phyloP scores from a whole-genome alignment of 768 basidiomycete species.

The Galerina marginata region DNA sequence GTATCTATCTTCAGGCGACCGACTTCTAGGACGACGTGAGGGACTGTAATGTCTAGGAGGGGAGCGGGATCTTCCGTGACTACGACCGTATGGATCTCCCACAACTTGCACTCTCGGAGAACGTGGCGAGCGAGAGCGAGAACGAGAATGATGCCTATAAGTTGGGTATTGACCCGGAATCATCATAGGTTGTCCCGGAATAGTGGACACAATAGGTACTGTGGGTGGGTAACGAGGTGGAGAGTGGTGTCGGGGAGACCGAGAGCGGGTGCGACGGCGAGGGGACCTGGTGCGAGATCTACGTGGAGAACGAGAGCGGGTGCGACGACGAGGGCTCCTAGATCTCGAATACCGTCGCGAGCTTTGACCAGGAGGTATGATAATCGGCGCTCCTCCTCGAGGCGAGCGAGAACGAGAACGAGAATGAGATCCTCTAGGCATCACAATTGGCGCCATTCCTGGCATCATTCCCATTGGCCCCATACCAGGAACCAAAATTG shows the following conservation, averaged over 20 bases:
- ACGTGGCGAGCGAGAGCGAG: conserved; percentile 20
- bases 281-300: conserved; percentile 19
- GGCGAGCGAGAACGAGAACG: conserved; percentile 26
- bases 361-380: conserved; percentile 4
- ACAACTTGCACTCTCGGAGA: conserved; percentile 20
- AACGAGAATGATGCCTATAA: conserved; percentile 18
- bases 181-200: conserved; percentile 16
- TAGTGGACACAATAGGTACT: background rate
- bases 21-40: conserved; percentile 10
- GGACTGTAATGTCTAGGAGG: conserved; percentile 16
- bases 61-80: conserved; percentile 11
- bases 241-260: conserved; percentile 9
- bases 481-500: conserved; percentile 13
- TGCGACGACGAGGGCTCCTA: conserved; percentile 1
- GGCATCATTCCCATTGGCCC: conserved; percentile 9
- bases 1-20: conserved; percentile 9
- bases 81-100: conserved; percentile 13
- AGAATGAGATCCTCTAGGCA: conserved; percentile 13
- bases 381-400: conserved; percentile 12
- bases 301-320: conserved; percentile 16
- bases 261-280: conserved; percentile 30
- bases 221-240: conserved; percentile 12
- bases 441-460: conserved; percentile 2
- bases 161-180: conserved; percentile 5
- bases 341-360: conserved; percentile 10